Conservation (phyloP, 1,284 basidiomycete species). For the Dichomitus squalens region DNA sequence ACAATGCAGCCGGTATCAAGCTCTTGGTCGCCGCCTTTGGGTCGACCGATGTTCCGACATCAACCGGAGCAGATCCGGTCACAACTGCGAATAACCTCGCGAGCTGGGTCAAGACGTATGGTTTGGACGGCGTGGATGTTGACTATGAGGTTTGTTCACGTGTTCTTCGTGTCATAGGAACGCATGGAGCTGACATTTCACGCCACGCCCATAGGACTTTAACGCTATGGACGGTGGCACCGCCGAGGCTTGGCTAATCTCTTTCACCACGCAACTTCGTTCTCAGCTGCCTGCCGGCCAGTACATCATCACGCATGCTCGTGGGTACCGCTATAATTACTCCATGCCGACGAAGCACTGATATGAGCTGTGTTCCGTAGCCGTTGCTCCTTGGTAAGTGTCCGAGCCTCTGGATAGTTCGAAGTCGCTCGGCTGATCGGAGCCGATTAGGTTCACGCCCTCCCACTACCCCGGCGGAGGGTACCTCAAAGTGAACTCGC, state of each 20-base stretch:
- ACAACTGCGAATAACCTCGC: constrained; percentile 48
- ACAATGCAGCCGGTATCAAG: constrained; percentile 48
- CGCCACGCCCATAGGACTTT: constrained; percentile 49
- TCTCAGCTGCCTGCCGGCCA: constrained; percentile 35
- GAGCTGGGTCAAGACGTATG: constrained; percentile 48
- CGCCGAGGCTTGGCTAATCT: constrained; percentile 46
- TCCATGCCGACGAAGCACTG: background rate
- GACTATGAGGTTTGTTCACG: constrained; percentile 49
- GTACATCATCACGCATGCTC: constrained; percentile 41
- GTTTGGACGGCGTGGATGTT: constrained; percentile 57
- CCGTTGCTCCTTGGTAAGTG: constrained; percentile 55
- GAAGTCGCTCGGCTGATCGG: background rate
- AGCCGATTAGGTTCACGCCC: constrained; percentile 48
- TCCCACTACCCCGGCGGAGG: constrained; percentile 57
- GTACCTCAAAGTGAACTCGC: constrained; percentile 57
- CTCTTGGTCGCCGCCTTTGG: constrained; percentile 53
- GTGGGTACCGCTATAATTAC: constrained; percentile 25
- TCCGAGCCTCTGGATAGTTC: background rate
- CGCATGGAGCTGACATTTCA: background rate
- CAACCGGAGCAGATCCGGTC: constrained; percentile 40
- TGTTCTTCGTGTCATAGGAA: background rate
- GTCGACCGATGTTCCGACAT: constrained; percentile 52
- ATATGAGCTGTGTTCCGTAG: constrained; percentile 19
- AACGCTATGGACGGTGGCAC: constrained; percentile 43
- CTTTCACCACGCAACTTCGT: constrained; percentile 44